Evolutionary conservation across 495 filamentous ascomycete species (phyloP), one percentile per base, ranked within the genome.

Genomic region (Glarea lozoyensis): DNA sequence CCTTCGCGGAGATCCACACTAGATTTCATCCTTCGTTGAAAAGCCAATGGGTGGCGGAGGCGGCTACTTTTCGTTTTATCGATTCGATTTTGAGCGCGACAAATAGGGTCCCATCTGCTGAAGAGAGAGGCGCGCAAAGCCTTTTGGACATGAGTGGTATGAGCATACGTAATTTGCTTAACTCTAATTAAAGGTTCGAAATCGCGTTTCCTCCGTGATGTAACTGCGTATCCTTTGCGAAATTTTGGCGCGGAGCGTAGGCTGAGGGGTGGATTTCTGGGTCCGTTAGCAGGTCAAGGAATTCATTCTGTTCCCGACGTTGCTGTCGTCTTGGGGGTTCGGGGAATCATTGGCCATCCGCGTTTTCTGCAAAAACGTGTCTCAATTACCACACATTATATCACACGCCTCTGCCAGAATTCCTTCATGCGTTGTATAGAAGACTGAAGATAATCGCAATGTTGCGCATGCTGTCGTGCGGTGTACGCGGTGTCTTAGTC

Each of bases 71-170:
- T 30, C 40, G 49, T 2, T 42, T 53, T 29, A 16, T 41, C 2
- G 45, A 45, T 5, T 21, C 38, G 16, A 19, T 13, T 37, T 19
- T 4, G 16, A 31, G 25, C 12, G 36, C 37, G 7, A 35, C 45
- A 18, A 13, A 34, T 30, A n/a, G n/a, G n/a, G 13, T 42, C 21
- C 40, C 20, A 25, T 46, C 47, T 1, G 48, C 38, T 5, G 53
- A 56, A 23, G 53, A 52, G 23, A 45, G 35, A 29, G 47, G 54
- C 17, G 44, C 54, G 9, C 46, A 43, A 36, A 40, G 40, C 15
- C 38, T 57, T 1, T 53, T 57, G 50, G 33, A 57, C 40, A 57
- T 57, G 18, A 30, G 31, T 16, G 54, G 49, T 37, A 39, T 57
- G 39, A n/a, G 54, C 40, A 57, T 57, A 17, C 36, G 31, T 16